Percentiles rank a stretch among this genome's conserved stretches.
These are phyloP conservation scores for Verticillium longisporum DNA, from an alignment of 2,329 filamentous ascomycete genomes.

Conservation along the genomic window DNA sequence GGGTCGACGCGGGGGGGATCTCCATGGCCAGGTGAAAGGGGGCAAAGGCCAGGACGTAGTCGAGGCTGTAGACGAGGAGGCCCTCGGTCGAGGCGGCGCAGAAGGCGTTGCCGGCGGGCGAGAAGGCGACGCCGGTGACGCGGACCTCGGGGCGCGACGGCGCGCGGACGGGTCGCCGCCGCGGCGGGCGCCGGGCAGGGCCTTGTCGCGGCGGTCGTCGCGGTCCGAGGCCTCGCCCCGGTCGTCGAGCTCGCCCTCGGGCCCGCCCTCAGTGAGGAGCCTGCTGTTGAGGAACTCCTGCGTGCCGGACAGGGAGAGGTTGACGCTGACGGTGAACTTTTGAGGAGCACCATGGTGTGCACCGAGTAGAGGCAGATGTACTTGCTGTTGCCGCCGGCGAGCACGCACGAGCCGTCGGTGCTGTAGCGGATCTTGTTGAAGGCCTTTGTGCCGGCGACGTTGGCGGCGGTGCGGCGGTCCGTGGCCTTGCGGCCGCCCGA, in stretches of 20 bases:
- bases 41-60: constrained; percentile 79
- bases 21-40: constrained; percentile 94
- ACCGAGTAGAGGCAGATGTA: constrained; percentile 98
- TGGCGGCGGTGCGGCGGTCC: constrained; percentile 86
- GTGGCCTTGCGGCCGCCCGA: constrained; percentile 85
- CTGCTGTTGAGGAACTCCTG: constrained; percentile 96
- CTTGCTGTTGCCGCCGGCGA: constrained; percentile 94
- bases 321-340: constrained; percentile 93
- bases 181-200: constrained; percentile 78
- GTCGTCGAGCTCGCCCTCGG: constrained; percentile 76
- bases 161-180: constrained; percentile 75
- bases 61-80: constrained; percentile 85
- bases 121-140: constrained; percentile 78
- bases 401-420: constrained; percentile 81
- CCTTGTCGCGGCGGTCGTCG: constrained; percentile 73
- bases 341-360: constrained; percentile 82
- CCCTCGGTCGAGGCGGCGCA: constrained; percentile 95
- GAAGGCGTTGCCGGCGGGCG: constrained; percentile 82
- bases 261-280: constrained; percentile 83
- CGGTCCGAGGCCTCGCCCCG: constrained; percentile 83
- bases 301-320: constrained; percentile 90
- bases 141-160: constrained; percentile 75
- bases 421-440: constrained; percentile 88
- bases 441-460: constrained; percentile 80
- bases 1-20: constrained; percentile 80